Evolutionary conservation across 805 yeast genomes (phyloP).

Genomic region (Kregervanrija fluxuum): DNA sequence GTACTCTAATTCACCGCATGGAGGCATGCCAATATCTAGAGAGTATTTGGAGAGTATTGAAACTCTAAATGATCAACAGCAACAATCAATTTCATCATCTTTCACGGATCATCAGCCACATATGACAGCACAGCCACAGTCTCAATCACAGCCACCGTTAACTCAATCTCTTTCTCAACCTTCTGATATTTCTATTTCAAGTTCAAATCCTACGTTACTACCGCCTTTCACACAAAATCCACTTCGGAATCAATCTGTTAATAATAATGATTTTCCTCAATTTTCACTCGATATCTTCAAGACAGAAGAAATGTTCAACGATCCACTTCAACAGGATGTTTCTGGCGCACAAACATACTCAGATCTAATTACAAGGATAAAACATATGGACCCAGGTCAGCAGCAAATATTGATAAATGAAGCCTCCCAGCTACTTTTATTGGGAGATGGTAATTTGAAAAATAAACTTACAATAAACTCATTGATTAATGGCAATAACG

Average conservation of each 20-base stretch:
- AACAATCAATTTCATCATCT: neutral
- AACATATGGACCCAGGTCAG: conserved; percentile 17
- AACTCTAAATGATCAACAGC: neutral
- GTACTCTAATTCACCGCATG: conserved; percentile 53
- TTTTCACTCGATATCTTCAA: conserved; percentile 16
- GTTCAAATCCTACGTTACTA: neutral
- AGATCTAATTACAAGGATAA: conserved; percentile 9
- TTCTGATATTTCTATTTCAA: no score
- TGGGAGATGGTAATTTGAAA: no score
- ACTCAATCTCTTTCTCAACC: no score
- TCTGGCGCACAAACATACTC: no score
- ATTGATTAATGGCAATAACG: no score
- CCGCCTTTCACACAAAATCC: conserved; percentile 10
- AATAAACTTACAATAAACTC: no score
- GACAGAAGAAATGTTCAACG: conserved; percentile 7
- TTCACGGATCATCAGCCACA: no score
- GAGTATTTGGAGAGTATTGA: conserved; percentile 13
- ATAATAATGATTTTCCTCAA: conserved; percentile 14
- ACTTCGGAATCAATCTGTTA: conserved; percentile 2
- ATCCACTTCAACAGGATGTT: no score
- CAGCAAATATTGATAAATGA: conserved; percentile 19
- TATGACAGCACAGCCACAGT: neutral
- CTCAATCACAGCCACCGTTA: neutral
- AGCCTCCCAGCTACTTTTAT: conserved; percentile 5
- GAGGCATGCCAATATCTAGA: conserved; percentile 35